Percentiles rank a stretch among this genome's conserved stretches.
Evolutionary conservation across 305 asterid species (phyloP).

Genomic region (Fraxinus paxiana): DNA sequence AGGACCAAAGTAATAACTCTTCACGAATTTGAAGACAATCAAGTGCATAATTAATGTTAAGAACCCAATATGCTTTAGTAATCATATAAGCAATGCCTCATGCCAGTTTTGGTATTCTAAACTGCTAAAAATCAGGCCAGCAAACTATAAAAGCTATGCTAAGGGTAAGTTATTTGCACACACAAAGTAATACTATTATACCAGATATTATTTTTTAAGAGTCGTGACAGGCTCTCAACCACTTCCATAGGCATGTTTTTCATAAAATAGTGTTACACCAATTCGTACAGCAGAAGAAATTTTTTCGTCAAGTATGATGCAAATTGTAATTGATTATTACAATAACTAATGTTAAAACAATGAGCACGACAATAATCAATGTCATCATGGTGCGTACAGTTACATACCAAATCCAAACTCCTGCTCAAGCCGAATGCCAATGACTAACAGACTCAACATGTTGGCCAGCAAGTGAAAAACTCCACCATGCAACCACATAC

Average conservation of each 20-base stretch:
- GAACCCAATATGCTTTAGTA: neutral
- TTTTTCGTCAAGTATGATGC: neutral
- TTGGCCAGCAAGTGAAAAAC: slow-evolving; percentile 53
- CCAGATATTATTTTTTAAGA: neutral
- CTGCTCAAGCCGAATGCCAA: slow-evolving; percentile 51
- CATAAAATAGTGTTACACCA: neutral
- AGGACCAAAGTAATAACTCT: neutral
- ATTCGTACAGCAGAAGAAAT: neutral
- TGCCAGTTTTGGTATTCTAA: neutral
- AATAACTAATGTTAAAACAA: neutral
- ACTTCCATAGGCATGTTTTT: neutral
- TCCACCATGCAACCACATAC: slow-evolving; percentile 57
- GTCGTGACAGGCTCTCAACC: neutral
- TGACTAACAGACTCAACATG: slow-evolving; percentile 48
- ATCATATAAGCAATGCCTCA: neutral
- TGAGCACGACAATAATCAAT: neutral
- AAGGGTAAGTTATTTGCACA: neutral
- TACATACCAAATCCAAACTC: slow-evolving; percentile 53
- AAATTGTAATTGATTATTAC: neutral
- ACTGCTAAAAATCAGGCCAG: neutral
- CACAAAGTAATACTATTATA: neutral
- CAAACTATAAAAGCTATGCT: neutral
- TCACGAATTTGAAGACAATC: neutral
- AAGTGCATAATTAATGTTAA: neutral
- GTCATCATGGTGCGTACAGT: neutral